phyloP scores from a whole-genome alignment of 768 basidiomycete genomes.

The Coprinopsis marcescibilis region DNA sequence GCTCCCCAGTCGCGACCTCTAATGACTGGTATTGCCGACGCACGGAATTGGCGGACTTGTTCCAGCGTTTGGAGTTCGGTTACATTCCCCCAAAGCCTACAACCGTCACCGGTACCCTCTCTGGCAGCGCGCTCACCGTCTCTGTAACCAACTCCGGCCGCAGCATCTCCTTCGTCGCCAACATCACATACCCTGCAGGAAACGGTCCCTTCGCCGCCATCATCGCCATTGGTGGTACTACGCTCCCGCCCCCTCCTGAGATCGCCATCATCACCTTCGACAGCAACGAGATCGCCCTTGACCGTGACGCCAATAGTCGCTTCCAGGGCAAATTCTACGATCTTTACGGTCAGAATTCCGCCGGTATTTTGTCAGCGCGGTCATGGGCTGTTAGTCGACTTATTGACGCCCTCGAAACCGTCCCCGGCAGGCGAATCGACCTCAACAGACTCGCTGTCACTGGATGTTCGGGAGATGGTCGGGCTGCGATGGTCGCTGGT shows the following conservation, averaged over 20 bases:
- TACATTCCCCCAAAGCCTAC: slow-evolving; percentile 37
- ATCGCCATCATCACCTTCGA: slow-evolving; percentile 40
- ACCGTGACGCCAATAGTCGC: slow-evolving; percentile 36
- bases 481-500: slow-evolving; percentile 50
- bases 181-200: slow-evolving; percentile 36
- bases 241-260: slow-evolving; percentile 26
- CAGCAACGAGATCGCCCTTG: slow-evolving; percentile 43
- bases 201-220: slow-evolving; percentile 46
- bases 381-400: slow-evolving; percentile 51
- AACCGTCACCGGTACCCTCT: slow-evolving; percentile 34
- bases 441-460: slow-evolving; percentile 41
- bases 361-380: slow-evolving; percentile 49
- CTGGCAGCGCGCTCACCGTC: slow-evolving; percentile 33
- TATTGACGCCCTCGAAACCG: slow-evolving; percentile 47
- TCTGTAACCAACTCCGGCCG: slow-evolving; percentile 39
- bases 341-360: slow-evolving; percentile 42
- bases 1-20: not conserved
- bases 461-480: slow-evolving; percentile 51
- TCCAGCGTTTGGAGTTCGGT: slow-evolving; percentile 42
- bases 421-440: slow-evolving; percentile 35
- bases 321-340: slow-evolving; percentile 49
- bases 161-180: slow-evolving; percentile 42
- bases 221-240: slow-evolving; percentile 42
- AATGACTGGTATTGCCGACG: slow-evolving; percentile 44
- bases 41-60: slow-evolving; percentile 39